Evolutionary conservation across 164 flowering plant genomes (phyloP), one percentile per base, ranked within the genome.

Genomic region (Aristolochia fimbriata): DNA sequence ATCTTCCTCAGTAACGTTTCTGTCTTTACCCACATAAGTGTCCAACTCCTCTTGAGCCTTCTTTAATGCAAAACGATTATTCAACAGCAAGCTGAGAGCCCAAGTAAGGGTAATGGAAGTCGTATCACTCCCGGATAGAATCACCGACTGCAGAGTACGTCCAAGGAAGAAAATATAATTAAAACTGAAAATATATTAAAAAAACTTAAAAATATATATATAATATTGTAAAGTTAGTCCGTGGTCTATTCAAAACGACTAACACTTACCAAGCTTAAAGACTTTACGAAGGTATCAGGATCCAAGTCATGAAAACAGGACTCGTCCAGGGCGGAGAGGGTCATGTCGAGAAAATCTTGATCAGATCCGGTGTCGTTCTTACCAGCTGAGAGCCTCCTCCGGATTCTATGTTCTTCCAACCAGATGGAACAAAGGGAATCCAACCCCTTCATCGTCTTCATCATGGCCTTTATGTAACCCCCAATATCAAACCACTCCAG

Each of bases 301-400:
- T 57, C 61, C 49, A 22, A 48, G 25, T 21, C 47, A 27, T 55
- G 20, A 43, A 64, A 14, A 5, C 19, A n/a, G n/a, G n/a, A 43
- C 19, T 64, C 56, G 49, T 64, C 47, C 48, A 57, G 14, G 3
- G 12, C 16, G 6, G 67, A 64, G 24, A 64, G 31, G 47, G 58
- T 19, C 27, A 64, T 57, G 23, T 64, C 61, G 14, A 64, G 49
- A 48, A 64, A 64, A 33, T 64, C 62, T 3, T 4, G 4, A 16
- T 13, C 51, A 17, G 7, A 17, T 20, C 15, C 10, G 7, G 7
- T 55, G 25, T 3, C 6, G 15, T 27, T 41, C n/a, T n/a, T n/a
- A n/a, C n/a, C n/a, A n/a, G n/a, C n/a, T n/a, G n/a, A n/a, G 43
- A 20, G 16, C 4, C 5, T 15, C 19, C 55, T 48, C 13, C 22